A percentile compares a stretch with the other conserved stretches of the same genome.
Conservation (phyloP, 192 early-diverging fungal genomes). For the Backusella sp. region DNA sequence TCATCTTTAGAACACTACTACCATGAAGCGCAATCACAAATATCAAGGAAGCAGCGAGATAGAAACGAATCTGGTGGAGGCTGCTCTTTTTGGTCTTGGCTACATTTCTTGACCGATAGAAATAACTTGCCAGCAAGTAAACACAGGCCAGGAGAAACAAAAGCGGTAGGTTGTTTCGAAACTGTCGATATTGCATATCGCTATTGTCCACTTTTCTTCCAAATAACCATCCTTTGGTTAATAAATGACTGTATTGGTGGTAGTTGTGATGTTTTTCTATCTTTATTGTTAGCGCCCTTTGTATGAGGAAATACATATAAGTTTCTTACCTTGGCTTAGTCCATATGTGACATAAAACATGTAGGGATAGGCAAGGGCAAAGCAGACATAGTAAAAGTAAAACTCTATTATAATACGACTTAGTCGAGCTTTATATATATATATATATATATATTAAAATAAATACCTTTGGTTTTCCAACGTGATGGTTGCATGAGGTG, state of each 20-base stretch:
- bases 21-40: slow-evolving; percentile 73
- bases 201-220: slow-evolving; percentile 68
- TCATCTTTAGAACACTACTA: slow-evolving; percentile 72
- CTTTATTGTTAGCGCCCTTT: neutral
- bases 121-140: slow-evolving; percentile 51
- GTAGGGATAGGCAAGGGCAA: slow-evolving; percentile 50
- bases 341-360: slow-evolving; percentile 63
- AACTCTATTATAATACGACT: slow-evolving; percentile 49
- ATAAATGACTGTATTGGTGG: slow-evolving; percentile 30
- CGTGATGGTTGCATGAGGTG: slow-evolving; percentile 4
- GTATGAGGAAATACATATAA: neutral
- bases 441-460: too few species aligned
- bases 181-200: slow-evolving; percentile 63
- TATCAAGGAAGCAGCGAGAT: neutral
- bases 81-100: slow-evolving; percentile 6
- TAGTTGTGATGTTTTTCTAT: slow-evolving; percentile 44
- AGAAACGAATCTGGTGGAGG: slow-evolving; percentile 8
- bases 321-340: slow-evolving; percentile 46
- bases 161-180: slow-evolving; percentile 59
- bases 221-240: slow-evolving; percentile 54
- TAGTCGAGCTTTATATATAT: too few species aligned
- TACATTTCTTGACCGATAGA: slow-evolving; percentile 37
- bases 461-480: slow-evolving; percentile 10
- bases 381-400: slow-evolving; percentile 65
- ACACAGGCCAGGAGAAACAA: slow-evolving; percentile 44